Base-by-base conservation (phyloP, 1,284 basidiomycete species). In the Pascua guehoae region DNA sequence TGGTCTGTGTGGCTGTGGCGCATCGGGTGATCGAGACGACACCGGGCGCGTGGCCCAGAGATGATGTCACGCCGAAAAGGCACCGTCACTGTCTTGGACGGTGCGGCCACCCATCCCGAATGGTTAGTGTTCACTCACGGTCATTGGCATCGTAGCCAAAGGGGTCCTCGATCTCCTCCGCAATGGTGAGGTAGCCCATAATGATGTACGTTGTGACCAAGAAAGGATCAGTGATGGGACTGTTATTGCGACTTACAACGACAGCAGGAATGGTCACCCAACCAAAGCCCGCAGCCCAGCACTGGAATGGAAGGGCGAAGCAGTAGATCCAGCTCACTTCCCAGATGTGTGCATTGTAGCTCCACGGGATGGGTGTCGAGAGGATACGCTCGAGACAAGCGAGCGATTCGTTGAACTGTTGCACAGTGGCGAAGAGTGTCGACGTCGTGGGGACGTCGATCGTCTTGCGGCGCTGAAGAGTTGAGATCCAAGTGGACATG, bases 291-390 rank as follows among this genome's bases (percentile, higher is more conserved):
- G 81, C 71, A 0, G 73, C 63, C 78, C 83, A 87, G 41, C 88
- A 81, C 71, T 89, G 87, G 75, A 87, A 85, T 1, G 88, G 88
- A 82, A 79, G 60, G 10, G 73, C 59, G 24, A 76, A 57, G 52
- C 71, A 70, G 60, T 76, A 76, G 7, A 75, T 64, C 66, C 66
- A 74, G 5, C 66, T 68, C 32, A 75, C 69, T 44, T 70, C 67
- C 68, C 72, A 74, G 49, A 76, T 76, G 58, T 74, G 73, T 11
- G 72, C 73, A 84, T 74, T 64, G 62, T 74, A 88, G 80, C 85
- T 87, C 76, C 87, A 89, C 1, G 88, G 88, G 47, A 90, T 88
- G 1, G 88, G 88, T 0, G 87, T 89, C 0, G 87, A 88, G 12
- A 89, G 77, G 62, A 89, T 88, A 45, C 88, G 80, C 69, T 90